A percentile compares a stretch with the other conserved stretches of the same genome.
phyloP scores from a whole-genome alignment of 2,329 filamentous ascomycete species.

The Cladosporium sp. region DNA sequence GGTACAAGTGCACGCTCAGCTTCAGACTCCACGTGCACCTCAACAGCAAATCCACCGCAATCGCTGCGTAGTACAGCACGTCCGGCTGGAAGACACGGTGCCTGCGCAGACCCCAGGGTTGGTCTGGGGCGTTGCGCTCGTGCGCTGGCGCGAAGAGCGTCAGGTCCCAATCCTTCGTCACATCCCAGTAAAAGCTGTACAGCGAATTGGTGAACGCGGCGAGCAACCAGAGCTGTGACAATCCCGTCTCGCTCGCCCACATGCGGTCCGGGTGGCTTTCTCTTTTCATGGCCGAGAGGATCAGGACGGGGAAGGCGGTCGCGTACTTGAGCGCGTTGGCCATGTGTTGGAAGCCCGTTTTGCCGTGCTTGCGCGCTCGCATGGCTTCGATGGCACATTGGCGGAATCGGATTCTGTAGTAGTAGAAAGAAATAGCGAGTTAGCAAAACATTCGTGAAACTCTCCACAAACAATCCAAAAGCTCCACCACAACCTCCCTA shows the following conservation, averaged over 20 bases:
- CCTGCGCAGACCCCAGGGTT: constrained; percentile 69
- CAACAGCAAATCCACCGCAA: constrained; percentile 71
- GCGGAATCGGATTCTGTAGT: constrained; percentile 64
- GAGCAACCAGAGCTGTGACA: constrained; percentile 21
- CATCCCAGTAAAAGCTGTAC: constrained; percentile 99
- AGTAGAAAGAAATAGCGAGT: background rate
- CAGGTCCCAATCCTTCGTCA: constrained; percentile 94
- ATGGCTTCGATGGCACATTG: constrained; percentile 88
- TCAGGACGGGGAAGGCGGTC: constrained; percentile 87
- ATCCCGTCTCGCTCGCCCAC: constrained; percentile 10
- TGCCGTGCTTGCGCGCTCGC: constrained; percentile 57
- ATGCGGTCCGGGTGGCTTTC: constrained; percentile 14
- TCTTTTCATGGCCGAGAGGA: constrained; percentile 44
- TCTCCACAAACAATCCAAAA: background rate
- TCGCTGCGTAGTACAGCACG: constrained; percentile 75
- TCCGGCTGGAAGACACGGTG: constrained; percentile 67
- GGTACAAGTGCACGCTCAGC: constrained; percentile 74
- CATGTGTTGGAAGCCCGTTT: constrained; percentile 57
- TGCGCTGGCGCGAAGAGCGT: constrained; percentile 61
- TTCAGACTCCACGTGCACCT: constrained; percentile 90
- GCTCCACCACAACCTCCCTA: background rate
- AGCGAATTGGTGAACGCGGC: constrained; percentile 66
- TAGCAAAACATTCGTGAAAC: too few species aligned
- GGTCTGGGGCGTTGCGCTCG: constrained; percentile 53
- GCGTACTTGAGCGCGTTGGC: constrained; percentile 94